Percentiles rank a stretch among this genome's conserved stretches.
phyloP scores from a whole-genome alignment of 306 rosid genomes.

The Glycine soja region DNA sequence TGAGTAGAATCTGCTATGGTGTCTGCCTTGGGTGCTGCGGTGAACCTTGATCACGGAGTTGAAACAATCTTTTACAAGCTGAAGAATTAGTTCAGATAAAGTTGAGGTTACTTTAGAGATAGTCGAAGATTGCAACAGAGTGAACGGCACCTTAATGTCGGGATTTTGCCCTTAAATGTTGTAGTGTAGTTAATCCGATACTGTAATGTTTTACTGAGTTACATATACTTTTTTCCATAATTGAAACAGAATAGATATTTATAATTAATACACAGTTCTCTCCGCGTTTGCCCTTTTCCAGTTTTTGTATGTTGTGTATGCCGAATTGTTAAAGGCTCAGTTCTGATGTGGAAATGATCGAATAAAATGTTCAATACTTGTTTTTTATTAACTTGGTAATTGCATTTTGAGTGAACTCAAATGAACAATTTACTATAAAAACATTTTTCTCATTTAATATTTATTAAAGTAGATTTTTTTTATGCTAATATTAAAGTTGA shows the following conservation, averaged over 20 bases:
- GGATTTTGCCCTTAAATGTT: conserved; percentile 44
- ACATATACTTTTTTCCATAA: not conserved
- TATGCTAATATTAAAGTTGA: no score
- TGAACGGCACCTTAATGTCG: conserved; percentile 42
- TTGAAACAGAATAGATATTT: conserved; percentile 47
- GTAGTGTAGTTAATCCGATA: conserved; percentile 43
- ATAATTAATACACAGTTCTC: conserved; percentile 25
- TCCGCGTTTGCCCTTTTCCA: not conserved
- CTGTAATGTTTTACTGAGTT: conserved; percentile 26
- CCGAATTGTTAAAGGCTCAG: not conserved
- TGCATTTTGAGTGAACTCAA: no score
- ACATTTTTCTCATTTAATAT: no score
- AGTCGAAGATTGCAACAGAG: conserved; percentile 53
- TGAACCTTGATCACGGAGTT: conserved; percentile 30
- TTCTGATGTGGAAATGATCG: conserved; percentile 8
- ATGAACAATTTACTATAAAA: no score
- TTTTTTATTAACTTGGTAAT: no score
- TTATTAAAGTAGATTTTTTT: no score
- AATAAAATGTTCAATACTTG: not conserved
- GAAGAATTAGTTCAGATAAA: conserved; percentile 35
- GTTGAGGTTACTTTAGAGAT: conserved; percentile 40
- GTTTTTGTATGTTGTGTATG: not conserved
- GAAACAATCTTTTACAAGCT: conserved; percentile 34
- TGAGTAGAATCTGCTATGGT: conserved; percentile 24
- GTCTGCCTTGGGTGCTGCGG: conserved; percentile 38